A percentile compares a stretch with the other conserved stretches of the same genome.
phyloP scores from a whole-genome alignment of 352 stramenopile genomes.

The Globisporangium abappressorium region DNA sequence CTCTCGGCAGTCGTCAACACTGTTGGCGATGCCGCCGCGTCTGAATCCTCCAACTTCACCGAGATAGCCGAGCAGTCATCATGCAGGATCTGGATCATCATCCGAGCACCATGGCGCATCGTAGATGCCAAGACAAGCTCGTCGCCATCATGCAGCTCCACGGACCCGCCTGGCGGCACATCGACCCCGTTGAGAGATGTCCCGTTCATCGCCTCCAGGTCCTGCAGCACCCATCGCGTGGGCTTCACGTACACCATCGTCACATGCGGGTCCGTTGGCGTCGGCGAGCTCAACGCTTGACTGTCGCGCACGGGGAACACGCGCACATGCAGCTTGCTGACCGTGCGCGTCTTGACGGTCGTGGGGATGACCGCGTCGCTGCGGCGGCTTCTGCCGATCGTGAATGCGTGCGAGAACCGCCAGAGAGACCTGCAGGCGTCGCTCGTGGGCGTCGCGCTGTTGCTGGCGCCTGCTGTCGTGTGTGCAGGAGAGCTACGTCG shows the following conservation, averaged over 20 bases:
- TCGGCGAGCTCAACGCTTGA: background rate
- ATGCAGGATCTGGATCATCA: conserved; percentile 50
- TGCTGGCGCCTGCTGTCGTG: background rate
- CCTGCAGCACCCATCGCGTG: conserved; percentile 72
- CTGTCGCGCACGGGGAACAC: conserved; percentile 43
- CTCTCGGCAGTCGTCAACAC: background rate
- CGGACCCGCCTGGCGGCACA: conserved; percentile 42
- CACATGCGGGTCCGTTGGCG: background rate
- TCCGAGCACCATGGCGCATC: conserved; percentile 57
- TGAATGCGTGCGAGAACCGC: conserved; percentile 60
- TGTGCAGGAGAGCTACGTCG: background rate
- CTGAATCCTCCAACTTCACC: conserved; percentile 30
- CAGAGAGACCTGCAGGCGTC: conserved; percentile 13
- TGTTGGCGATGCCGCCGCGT: background rate
- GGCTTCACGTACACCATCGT: conserved; percentile 16
- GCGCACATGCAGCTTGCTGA: conserved; percentile 71
- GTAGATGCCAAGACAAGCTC: conserved; percentile 64
- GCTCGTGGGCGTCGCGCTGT: background rate
- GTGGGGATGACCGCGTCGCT: conserved; percentile 73
- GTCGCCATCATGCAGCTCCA: conserved; percentile 66
- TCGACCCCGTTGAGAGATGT: conserved; percentile 75
- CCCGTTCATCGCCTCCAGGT: conserved; percentile 79
- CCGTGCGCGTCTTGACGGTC: conserved; percentile 65
- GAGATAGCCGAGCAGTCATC: conserved; percentile 36
- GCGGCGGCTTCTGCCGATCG: conserved; percentile 61